phyloP scores from a whole-genome alignment of 1,284 basidiomycete species.

The Heterobasidion annosum region DNA sequence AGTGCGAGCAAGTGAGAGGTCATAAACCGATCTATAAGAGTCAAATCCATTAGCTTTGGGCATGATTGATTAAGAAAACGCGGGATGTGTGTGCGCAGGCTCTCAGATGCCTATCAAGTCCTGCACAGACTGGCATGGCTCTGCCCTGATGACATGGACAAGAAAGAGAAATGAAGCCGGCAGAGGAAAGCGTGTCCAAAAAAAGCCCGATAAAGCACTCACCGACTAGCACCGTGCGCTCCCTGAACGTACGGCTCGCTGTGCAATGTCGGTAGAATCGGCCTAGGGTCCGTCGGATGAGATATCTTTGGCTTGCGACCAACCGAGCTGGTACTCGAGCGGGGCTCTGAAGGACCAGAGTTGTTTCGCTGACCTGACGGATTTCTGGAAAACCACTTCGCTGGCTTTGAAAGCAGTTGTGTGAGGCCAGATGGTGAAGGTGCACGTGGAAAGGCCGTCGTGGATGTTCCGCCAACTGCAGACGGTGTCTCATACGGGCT shows the following conservation, averaged over 20 bases:
- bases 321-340: constrained; percentile 42
- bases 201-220: constrained; percentile 16
- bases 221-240: constrained; percentile 39
- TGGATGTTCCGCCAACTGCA: constrained; percentile 1
- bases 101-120: no score
- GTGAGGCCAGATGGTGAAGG: constrained; percentile 27
- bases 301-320: constrained; percentile 69
- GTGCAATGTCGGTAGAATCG: constrained; percentile 36
- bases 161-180: neutral
- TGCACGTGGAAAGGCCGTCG: constrained; percentile 20
- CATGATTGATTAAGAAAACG: neutral
- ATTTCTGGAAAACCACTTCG: constrained; percentile 38
- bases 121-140: no score
- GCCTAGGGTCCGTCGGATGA: constrained; percentile 70
- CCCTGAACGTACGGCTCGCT: constrained; percentile 15
- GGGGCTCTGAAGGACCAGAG: constrained; percentile 31
- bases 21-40: constrained; percentile 50
- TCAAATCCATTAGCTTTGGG: constrained; percentile 9
- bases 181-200: neutral
- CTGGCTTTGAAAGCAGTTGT: constrained; percentile 34
- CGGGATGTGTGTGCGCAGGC: no score
- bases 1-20: constrained; percentile 42
- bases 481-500: constrained; percentile 10
- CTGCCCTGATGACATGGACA: no score
- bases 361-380: constrained; percentile 26